These are phyloP conservation scores for Aspergillus saccharolyticus DNA, from an alignment of 495 filamentous ascomycete species.

Conservation along the genomic window DNA sequence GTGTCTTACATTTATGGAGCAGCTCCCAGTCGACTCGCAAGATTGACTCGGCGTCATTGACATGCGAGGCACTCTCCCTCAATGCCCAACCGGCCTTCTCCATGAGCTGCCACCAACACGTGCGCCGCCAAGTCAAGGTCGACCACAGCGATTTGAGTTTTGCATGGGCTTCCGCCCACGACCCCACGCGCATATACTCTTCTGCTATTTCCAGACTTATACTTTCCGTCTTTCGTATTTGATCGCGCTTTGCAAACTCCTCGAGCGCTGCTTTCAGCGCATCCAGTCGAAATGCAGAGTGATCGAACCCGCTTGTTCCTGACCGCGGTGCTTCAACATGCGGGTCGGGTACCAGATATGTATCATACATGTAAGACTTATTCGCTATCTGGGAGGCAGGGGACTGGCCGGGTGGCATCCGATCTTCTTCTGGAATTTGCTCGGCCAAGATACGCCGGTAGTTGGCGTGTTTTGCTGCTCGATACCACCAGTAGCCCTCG, in stretches of 20 bases:
- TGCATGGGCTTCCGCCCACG: conserved; percentile 62
- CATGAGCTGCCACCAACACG: conserved; percentile 77
- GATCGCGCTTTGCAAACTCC: conserved; percentile 61
- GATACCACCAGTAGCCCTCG: conserved; percentile 77
- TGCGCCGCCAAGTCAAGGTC: conserved; percentile 63
- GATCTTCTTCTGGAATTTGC: conserved; percentile 70
- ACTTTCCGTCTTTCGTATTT: conserved; percentile 61
- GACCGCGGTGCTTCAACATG: conserved; percentile 61
- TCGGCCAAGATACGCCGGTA: conserved; percentile 56
- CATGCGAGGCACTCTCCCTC: conserved; percentile 62
- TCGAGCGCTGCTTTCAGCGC: conserved; percentile 54
- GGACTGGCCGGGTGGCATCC: conserved; percentile 58
- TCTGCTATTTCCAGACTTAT: conserved; percentile 64
- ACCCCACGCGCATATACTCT: conserved; percentile 56
- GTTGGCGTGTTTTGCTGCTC: conserved; percentile 61
- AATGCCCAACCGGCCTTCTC: conserved; percentile 69
- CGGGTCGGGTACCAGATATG: conserved; percentile 76
- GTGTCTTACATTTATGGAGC: conserved; percentile 56
- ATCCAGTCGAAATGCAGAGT: conserved; percentile 56
- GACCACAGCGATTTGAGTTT: conserved; percentile 70
- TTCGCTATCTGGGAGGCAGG: conserved; percentile 63
- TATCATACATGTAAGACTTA: conserved; percentile 71
- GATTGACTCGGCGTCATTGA: conserved; percentile 59
- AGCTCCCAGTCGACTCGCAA: conserved; percentile 84
- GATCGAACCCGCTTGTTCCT: conserved; percentile 52